These are phyloP conservation scores for Nothophoma quercina DNA, from an alignment of 2,329 filamentous ascomycete species.

Conservation along the genomic window DNA sequence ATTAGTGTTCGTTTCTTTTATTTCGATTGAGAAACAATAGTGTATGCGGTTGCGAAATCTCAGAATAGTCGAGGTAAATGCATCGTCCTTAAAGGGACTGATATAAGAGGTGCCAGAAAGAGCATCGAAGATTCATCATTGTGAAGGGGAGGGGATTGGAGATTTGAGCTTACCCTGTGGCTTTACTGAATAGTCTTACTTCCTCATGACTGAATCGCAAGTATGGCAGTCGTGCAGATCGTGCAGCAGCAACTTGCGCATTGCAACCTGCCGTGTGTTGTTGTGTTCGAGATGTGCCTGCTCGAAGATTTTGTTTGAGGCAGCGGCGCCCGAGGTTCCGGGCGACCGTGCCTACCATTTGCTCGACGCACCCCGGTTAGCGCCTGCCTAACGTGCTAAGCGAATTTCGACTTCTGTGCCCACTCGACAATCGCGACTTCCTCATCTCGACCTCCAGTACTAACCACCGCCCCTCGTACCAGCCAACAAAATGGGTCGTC, in stretches of 20 bases:
- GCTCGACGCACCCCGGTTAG: constrained; percentile 7
- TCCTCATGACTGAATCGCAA: too few species aligned
- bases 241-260: background rate
- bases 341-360: constrained; percentile 14
- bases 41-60: constrained; percentile 19
- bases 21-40: background rate
- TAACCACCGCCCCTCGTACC: constrained; percentile 34
- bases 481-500: constrained; percentile 81
- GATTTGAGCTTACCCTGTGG: constrained; percentile 6
- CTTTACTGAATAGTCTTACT: too few species aligned
- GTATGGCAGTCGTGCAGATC: too few species aligned
- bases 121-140: constrained; percentile 35
- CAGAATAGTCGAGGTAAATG: constrained; percentile 49
- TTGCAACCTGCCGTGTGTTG: background rate
- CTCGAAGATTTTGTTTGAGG: constrained; percentile 14
- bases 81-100: constrained; percentile 51
- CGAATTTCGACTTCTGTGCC: constrained; percentile 13
- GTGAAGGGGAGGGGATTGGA: background rate
- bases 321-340: constrained; percentile 5
- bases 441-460: constrained; percentile 19
- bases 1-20: constrained; percentile 4
- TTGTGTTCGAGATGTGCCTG: constrained; percentile 1
- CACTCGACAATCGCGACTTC: constrained; percentile 8
- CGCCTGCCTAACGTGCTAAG: constrained; percentile 17
- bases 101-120: constrained; percentile 87